A percentile compares a stretch with the other conserved stretches of the same genome.
Conservation (phyloP, 2,329 filamentous ascomycete species). For the Cladosporium velox region DNA sequence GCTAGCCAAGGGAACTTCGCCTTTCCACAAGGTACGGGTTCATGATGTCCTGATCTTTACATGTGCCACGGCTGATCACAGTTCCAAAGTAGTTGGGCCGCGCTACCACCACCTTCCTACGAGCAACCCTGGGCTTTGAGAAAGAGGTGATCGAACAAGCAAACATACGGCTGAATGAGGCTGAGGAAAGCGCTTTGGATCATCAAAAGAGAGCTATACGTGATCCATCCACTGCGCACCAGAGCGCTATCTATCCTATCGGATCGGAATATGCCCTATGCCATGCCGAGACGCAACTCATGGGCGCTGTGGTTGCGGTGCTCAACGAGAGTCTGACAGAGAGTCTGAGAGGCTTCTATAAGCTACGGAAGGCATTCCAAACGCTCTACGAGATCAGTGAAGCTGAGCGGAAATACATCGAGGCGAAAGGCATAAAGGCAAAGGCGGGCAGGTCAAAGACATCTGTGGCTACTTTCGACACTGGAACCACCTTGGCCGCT, state of each 20-base stretch:
- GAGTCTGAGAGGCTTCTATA: slow-evolving; percentile 88
- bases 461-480: slow-evolving; percentile 17
- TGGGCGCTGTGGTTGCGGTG: slow-evolving; percentile 84
- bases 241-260: slow-evolving; percentile 70
- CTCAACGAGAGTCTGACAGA: slow-evolving; percentile 92
- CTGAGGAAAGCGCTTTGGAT: slow-evolving; percentile 73
- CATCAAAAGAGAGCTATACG: slow-evolving; percentile 76
- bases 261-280: slow-evolving; percentile 87
- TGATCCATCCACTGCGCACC: slow-evolving; percentile 55
- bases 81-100: slow-evolving; percentile 62
- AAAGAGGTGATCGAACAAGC: slow-evolving; percentile 89
- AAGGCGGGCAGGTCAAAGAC: slow-evolving; percentile 12
- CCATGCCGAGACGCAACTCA: slow-evolving; percentile 81
- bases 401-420: slow-evolving; percentile 65
- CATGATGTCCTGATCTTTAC: neutral
- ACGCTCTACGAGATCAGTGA: slow-evolving; percentile 78
- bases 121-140: slow-evolving; percentile 85
- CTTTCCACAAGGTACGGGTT: slow-evolving; percentile 72
- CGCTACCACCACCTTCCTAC: slow-evolving; percentile 80
- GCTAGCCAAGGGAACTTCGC: slow-evolving; percentile 70
- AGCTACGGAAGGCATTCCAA: slow-evolving; percentile 83
- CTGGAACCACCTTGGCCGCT: slow-evolving; percentile 16
- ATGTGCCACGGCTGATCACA: slow-evolving; percentile 27
- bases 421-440: slow-evolving; percentile 14
- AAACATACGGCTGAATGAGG: slow-evolving; percentile 67